Base-by-base conservation (phyloP, 352 stramenopile species). In the Globisporangium uncinulatum region DNA sequence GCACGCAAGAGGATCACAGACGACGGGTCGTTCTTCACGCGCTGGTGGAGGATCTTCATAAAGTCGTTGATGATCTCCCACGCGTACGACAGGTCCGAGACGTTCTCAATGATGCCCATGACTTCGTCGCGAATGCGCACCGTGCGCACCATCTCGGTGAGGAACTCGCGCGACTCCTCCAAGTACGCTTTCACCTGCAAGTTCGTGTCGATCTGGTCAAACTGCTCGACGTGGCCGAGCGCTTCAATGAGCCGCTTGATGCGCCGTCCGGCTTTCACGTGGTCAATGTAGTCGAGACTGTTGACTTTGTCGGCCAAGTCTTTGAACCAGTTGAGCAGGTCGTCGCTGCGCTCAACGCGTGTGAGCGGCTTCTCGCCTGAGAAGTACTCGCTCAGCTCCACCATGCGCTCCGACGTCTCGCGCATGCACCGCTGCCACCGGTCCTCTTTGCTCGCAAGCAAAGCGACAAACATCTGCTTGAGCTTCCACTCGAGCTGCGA, bases 51-150 rank as follows among this genome's bases (percentile, higher is more conserved):
- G 51, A 98, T 95, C 29, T 77, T 83, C 71, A 98, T 96, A 60
- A 98, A 98, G 49, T 97, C 89, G 51, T 91, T 96, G 62, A 98
- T 97, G 59, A 96, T 88, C 59, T 98, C 92, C 86, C 92, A 97
- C 2, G 74, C 93, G 60, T 98, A 98, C 15, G 92, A 97, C 52
- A 98, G 68, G 61, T 98, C 95, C 5, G 91, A 97, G 19, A 98
- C 88, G 48, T 91, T 96, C 50, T 97, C 87, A 34, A 98, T 94
- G 54, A 96, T 90, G 4, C 86, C 74, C 74, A 97, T 94, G 20
- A 98, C 83, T 62, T 92, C 86, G 60, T 97, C 81, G 19, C 90
- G 88, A 53, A 98, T 94, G 32, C 91, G 92, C 37, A 98, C 89
- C 0, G 89, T 95, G n/a, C 92, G 88, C 21, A 98, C 92, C 94